Conservation (phyloP, 371 early-diverging fungal genomes). For the Entomophthora muscae region DNA sequence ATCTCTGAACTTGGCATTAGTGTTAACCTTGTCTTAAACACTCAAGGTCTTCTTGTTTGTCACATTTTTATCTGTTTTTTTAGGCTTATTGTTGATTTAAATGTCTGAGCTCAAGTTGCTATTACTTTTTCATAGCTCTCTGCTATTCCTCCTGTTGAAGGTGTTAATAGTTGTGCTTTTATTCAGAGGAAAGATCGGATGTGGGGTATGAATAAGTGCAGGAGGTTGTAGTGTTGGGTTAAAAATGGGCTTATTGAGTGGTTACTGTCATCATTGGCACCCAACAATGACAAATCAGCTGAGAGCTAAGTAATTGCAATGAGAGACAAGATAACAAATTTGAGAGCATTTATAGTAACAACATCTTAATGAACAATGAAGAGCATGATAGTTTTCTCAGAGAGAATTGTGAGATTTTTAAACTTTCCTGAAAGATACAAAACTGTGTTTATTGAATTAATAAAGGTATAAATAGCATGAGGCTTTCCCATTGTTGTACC, state of each 20-base stretch:
- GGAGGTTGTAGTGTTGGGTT: conserved; percentile 12
- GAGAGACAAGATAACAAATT: conserved; percentile 77
- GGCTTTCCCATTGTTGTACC: conserved; percentile 89
- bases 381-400: conserved; percentile 63
- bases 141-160: conserved; percentile 57
- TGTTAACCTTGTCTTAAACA: conserved; percentile 48
- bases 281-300: conserved; percentile 15
- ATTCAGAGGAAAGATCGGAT: conserved; percentile 9
- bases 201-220: conserved; percentile 13
- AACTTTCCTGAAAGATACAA: conserved; percentile 77
- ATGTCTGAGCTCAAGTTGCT: conserved; percentile 34
- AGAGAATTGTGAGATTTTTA: conserved; percentile 77
- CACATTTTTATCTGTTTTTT: conserved; percentile 25
- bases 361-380: conserved; percentile 66
- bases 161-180: conserved; percentile 19
- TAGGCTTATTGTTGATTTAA: conserved; percentile 42
- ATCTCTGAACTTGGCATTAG: conserved; percentile 51
- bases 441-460: conserved; percentile 83
- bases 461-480: conserved; percentile 88
- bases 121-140: conserved; percentile 32
- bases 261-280: not conserved
- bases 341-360: conserved; percentile 86
- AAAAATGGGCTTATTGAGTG: not conserved
- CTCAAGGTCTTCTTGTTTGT: conserved; percentile 26
- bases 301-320: conserved; percentile 79